Base-by-base conservation (phyloP, 106 monocot species). In the Platanthera guangdongensis region DNA sequence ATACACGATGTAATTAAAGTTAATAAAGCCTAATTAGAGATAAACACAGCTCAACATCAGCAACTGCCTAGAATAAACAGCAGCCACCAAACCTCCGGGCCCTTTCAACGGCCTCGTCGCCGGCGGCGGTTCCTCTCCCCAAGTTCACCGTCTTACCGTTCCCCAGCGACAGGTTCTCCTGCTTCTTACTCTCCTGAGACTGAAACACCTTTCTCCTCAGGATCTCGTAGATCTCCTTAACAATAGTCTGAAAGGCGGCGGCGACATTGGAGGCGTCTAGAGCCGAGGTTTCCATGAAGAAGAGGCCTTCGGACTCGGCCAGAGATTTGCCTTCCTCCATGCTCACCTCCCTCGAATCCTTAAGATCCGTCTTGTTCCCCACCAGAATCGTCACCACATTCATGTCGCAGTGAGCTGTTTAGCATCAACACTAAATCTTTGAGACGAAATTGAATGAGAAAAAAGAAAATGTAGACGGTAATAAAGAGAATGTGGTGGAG, bases 371-470 rank as follows among this genome's bases (percentile, higher is more conserved):
- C 57, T 78, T 78, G 45, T 78, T 78, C 13, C 78, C 78, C 47
- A 78, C 78, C n/a, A 78, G 71, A 7, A 78, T 78, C n/a, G 78
- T 78, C 7, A 76, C 78, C 71, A 78, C 78, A 47, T 78, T 78
- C 78, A 78, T 78, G 57, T 78, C 78, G 25, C 54, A 78, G 10
- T 78, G 71, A 71, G 71, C 78, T 78, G 78, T 78, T 78, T 39
- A 39, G 39, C 39, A 39, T 39, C 39, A 39, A 39, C 0, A 39
- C 39, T 39, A 39, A 39, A 39, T 39, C 39, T 39, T 3, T 39
- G 39, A 39, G 39, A 39, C 39, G 3, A 39, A 39, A 1, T 39
- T 39, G 32, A 32, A 39, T 39, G 39, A 32, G 32, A 39, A 39
- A 39, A 39, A 39, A 39, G 39, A 39, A 39, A 39, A 39, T 39